Evolutionary conservation across 1,139 yeast species (phyloP).

Genomic region (Kodamaea arcana): DNA sequence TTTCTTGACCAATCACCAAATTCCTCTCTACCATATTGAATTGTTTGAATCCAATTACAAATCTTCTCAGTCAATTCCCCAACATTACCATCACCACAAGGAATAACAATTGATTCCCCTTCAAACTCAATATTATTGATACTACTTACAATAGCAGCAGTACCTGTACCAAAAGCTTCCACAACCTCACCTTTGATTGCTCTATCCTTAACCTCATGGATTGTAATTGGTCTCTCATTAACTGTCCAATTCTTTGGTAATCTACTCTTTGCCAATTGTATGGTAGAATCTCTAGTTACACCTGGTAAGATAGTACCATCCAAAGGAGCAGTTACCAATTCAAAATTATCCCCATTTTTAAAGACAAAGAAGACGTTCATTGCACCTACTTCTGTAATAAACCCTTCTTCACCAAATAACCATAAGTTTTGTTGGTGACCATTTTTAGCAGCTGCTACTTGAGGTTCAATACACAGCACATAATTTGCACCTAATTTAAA

Average conservation of each 20-base stretch:
- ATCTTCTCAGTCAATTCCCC: constrained; percentile 30
- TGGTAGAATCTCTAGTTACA: constrained; percentile 88
- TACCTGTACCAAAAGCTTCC: constrained; percentile 43
- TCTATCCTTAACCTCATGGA: constrained; percentile 31
- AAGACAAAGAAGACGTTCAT: constrained; percentile 93
- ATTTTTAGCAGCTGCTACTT: constrained; percentile 75
- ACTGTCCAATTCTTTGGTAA: constrained; percentile 63
- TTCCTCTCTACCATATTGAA: constrained; percentile 31
- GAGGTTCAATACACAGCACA: constrained; percentile 92
- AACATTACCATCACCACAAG: constrained; percentile 23
- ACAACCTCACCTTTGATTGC: constrained; percentile 32
- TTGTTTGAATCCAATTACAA: constrained; percentile 25
- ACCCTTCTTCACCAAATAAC: constrained; percentile 88
- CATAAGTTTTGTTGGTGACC: constrained; percentile 96
- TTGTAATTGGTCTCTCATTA: constrained; percentile 33
- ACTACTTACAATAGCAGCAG: constrained; percentile 41
- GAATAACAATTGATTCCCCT: constrained; percentile 29
- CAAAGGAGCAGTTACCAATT: constrained; percentile 91
- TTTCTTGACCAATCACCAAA: constrained; percentile 15
- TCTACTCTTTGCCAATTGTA: constrained; percentile 69
- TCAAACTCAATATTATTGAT: constrained; percentile 29
- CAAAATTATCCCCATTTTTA: constrained; percentile 75
- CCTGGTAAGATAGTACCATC: constrained; percentile 98
- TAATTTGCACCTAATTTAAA: constrained; percentile 95
- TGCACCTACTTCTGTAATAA: constrained; percentile 94